These are phyloP conservation scores for Talaromyces marneffei DNA, from an alignment of 2,329 filamentous ascomycete species.

Conservation along the genomic window DNA sequence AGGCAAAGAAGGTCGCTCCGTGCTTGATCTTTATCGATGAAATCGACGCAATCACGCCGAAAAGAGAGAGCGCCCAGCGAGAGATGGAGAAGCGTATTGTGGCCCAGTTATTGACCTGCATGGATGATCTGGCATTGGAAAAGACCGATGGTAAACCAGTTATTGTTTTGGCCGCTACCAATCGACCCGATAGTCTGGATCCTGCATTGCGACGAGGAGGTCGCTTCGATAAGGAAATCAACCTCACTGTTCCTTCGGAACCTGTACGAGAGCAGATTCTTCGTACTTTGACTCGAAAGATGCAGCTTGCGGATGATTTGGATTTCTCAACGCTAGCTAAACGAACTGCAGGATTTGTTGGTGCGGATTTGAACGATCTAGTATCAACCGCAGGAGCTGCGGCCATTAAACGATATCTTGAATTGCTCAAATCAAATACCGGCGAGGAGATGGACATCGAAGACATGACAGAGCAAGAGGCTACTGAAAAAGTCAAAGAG, in stretches of 20 bases:
- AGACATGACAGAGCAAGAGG: slow-evolving; percentile 23
- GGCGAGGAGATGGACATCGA: slow-evolving; percentile 52
- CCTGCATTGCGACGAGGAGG: slow-evolving; percentile 68
- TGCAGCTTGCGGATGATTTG: slow-evolving; percentile 61
- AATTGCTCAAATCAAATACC: slow-evolving; percentile 45
- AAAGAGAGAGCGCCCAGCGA: slow-evolving; percentile 72
- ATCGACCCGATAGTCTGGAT: slow-evolving; percentile 79
- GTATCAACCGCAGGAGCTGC: slow-evolving; percentile 60
- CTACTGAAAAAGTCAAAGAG: slow-evolving; percentile 39
- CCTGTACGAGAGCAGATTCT: slow-evolving; percentile 72
- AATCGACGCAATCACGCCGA: slow-evolving; percentile 84
- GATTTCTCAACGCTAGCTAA: slow-evolving; percentile 71
- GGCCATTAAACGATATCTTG: slow-evolving; percentile 57
- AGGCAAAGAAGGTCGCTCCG: slow-evolving; percentile 77
- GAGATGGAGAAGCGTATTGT: slow-evolving; percentile 89
- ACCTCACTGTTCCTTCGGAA: slow-evolving; percentile 81
- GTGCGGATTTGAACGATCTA: slow-evolving; percentile 73
- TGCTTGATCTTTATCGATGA: slow-evolving; percentile 90
- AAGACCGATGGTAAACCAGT: slow-evolving; percentile 71
- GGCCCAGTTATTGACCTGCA: slow-evolving; percentile 74
- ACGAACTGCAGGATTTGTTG: slow-evolving; percentile 86
- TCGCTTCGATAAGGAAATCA: slow-evolving; percentile 76
- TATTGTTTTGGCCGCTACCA: slow-evolving; percentile 86
- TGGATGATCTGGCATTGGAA: slow-evolving; percentile 71
- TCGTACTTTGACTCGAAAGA: slow-evolving; percentile 61